phyloP scores from a whole-genome alignment of 106 monocot species.

The Vanilla planifolia region DNA sequence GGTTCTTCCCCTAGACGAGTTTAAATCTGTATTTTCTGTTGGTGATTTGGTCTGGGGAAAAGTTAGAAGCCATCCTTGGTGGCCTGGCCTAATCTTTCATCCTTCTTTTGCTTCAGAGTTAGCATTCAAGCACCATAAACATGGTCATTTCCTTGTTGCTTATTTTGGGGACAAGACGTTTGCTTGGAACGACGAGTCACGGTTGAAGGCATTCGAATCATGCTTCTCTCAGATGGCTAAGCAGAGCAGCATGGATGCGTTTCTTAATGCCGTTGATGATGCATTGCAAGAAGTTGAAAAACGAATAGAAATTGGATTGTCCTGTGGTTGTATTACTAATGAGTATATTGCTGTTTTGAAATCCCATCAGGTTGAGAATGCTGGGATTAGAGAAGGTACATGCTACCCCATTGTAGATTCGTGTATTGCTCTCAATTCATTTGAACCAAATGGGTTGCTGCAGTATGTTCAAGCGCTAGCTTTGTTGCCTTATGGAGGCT shows the following conservation, averaged over 20 bases:
- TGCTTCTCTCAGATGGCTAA: conserved; percentile 53
- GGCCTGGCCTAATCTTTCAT: conserved; percentile 86
- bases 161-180: conserved; percentile 84
- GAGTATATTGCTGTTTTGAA: conserved; percentile 18
- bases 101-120: conserved; percentile 56
- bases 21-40: conserved; percentile 19
- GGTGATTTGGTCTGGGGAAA: conserved; percentile 86
- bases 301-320: conserved; percentile 41
- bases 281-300: conserved; percentile 53
- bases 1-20: conserved; percentile 10
- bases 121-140: conserved; percentile 50
- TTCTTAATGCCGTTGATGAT: conserved; percentile 39
- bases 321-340: conserved; percentile 36
- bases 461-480: conserved; percentile 40
- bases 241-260: conserved; percentile 44
- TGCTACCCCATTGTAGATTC: conserved; percentile 14
- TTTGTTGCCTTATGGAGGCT: conserved; percentile 18
- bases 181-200: conserved; percentile 70
- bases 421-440: conserved; percentile 15
- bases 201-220: conserved; percentile 45
- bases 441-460: conserved; percentile 40
- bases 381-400: conserved; percentile 44
- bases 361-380: conserved; percentile 42
- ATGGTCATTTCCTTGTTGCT: conserved; percentile 50
- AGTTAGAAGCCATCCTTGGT: conserved; percentile 86